phyloP scores from a whole-genome alignment of 768 basidiomycete genomes.

The Collybia nuda region DNA sequence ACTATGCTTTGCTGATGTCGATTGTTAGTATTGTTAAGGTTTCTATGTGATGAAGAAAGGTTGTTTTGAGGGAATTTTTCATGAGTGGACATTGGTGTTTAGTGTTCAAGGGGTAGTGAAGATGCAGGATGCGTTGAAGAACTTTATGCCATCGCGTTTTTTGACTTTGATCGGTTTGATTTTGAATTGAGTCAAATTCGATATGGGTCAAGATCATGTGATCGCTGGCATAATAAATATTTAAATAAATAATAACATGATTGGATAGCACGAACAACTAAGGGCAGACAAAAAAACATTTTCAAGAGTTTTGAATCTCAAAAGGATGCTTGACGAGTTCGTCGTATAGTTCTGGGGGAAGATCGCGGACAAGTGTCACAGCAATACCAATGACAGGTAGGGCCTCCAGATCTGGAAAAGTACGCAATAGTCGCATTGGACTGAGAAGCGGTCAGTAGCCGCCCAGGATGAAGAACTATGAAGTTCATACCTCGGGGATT shows the following conservation, averaged over 20 bases:
- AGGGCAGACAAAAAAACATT: neutral
- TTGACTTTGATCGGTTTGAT: constrained; percentile 10
- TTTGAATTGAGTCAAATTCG: constrained; percentile 16
- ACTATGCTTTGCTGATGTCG: no score
- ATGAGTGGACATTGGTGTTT: neutral
- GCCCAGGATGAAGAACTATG: neutral
- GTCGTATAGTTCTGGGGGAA: constrained; percentile 84
- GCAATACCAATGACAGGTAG: constrained; percentile 88
- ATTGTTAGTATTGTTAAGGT: no score
- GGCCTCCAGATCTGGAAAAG: constrained; percentile 90
- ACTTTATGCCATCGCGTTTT: neutral
- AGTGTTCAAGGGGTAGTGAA: no score
- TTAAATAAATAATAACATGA: constrained; percentile 6
- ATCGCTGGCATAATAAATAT: neutral
- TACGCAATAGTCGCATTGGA: constrained; percentile 92
- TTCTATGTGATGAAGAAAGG: no score
- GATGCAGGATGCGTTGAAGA: neutral
- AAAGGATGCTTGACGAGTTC: constrained; percentile 89
- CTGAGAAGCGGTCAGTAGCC: constrained; percentile 35
- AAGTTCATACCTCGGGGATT: constrained; percentile 67
- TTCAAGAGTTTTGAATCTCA: constrained; percentile 37
- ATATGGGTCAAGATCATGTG: constrained; percentile 10
- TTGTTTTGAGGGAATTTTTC: neutral
- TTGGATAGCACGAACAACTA: constrained; percentile 1
- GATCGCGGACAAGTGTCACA: constrained; percentile 89